Base-by-base conservation (phyloP, 208 protist species). In the Leishmania arabica region DNA sequence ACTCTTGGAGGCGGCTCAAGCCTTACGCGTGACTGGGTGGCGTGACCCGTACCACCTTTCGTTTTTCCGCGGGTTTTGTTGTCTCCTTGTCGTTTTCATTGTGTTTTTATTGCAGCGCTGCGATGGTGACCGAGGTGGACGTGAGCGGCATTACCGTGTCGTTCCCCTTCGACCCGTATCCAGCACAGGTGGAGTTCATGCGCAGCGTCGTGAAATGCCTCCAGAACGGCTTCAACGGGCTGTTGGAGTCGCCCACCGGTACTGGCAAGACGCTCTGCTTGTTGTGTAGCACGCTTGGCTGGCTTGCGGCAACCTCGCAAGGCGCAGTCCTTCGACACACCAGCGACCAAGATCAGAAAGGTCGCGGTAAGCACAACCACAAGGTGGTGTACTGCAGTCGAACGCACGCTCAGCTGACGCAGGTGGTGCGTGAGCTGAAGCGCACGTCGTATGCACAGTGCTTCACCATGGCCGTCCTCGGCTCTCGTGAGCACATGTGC, bases 241-340 rank as follows among this genome's bases (percentile, higher is more conserved):
- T 99, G 64, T 89, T 99, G 9, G 99, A 99, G 86, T 98, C 93
- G 11, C 99, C 99, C 2, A 99, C 99, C 1, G 99, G 98, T 27
- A 99, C 99, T 2, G 99, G 99, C 17, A 99, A 99, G 86, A 99
- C 98, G 13, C 86, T 99, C 17, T 99, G 95, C 78, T 85, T 99
- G 49, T 88, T 99, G n/a, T 99, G 98, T 81, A 92, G 97, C 21
- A 89, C 93, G 1, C 88, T 99, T 1, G 98, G 89, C 3, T 99
- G 99, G 98, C 68, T 86, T 31, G 71, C 78, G 19, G 64, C 79
- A 2, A 77, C 65, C 11, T 71, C 78, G 58, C 75, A 42, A 37
- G 73, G 62, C 2, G 56, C 65, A 0, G 75, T 77, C 7, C 37
- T 75, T 40, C 69, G 64, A 5, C 81, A 80, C 77, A 66, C 72